Percentiles rank a stretch among this genome's conserved stretches.
Conservation (phyloP, 2,329 filamentous ascomycete genomes). For the Cordyceps pruinosa region DNA sequence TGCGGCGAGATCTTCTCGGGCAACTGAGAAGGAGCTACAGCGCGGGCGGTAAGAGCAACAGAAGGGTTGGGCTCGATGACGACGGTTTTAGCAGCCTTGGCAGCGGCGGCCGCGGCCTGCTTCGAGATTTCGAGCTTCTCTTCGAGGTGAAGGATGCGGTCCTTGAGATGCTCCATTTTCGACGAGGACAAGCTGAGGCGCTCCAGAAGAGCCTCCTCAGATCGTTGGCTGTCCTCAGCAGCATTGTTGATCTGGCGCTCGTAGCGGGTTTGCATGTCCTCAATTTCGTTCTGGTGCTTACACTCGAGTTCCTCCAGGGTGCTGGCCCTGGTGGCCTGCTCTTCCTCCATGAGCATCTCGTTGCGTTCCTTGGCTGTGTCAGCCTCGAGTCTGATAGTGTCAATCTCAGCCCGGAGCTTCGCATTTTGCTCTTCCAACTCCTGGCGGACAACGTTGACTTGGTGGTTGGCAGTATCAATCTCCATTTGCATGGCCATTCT, state of each 20-base stretch:
- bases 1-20: slow-evolving; percentile 91
- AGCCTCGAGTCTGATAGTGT: slow-evolving; percentile 69
- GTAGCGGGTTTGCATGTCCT: slow-evolving; percentile 70
- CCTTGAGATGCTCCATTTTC: slow-evolving; percentile 78
- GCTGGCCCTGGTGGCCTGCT: slow-evolving; percentile 59
- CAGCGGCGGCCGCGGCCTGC: slow-evolving; percentile 77
- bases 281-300: slow-evolving; percentile 62
- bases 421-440: slow-evolving; percentile 75
- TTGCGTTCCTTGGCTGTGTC: slow-evolving; percentile 75
- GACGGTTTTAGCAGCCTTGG: slow-evolving; percentile 60
- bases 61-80: slow-evolving; percentile 34
- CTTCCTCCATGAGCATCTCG: slow-evolving; percentile 79
- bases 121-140: slow-evolving; percentile 88
- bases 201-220: slow-evolving; percentile 73
- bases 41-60: slow-evolving; percentile 34
- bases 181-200: slow-evolving; percentile 75
- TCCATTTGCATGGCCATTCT: slow-evolving; percentile 74
- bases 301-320: slow-evolving; percentile 43
- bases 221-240: slow-evolving; percentile 72
- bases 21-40: slow-evolving; percentile 37
- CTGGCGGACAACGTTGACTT: slow-evolving; percentile 75
- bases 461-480: slow-evolving; percentile 74
- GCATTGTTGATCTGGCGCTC: slow-evolving; percentile 66
- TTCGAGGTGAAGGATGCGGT: slow-evolving; percentile 76
- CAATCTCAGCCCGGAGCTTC: slow-evolving; percentile 66